Conservation (phyloP, 768 basidiomycete species). For the Chalciporus piperatus region DNA sequence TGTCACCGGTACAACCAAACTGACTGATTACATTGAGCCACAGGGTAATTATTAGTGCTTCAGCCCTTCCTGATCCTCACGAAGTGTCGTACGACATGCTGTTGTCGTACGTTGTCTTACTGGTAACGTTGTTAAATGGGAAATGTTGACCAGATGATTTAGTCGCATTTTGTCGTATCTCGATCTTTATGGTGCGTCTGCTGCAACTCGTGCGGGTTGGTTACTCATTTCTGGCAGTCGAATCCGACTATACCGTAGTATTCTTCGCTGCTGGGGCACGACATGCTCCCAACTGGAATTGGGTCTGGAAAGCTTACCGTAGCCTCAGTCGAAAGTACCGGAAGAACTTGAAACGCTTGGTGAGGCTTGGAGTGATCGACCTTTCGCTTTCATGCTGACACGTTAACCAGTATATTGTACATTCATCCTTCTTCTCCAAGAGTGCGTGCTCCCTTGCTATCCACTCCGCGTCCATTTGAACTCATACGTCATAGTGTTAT, state of each 20-base stretch:
- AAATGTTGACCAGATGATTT: slow-evolving; percentile 5
- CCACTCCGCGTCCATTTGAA: neutral
- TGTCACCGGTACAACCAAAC: neutral
- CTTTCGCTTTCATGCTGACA: slow-evolving; percentile 6
- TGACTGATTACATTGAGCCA: slow-evolving; percentile 8
- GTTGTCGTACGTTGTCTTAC: slow-evolving; percentile 52
- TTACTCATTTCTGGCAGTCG: slow-evolving; percentile 48
- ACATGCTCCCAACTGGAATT: slow-evolving; percentile 79
- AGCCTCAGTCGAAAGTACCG: slow-evolving; percentile 79
- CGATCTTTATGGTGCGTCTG: slow-evolving; percentile 66
- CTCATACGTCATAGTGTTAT: slow-evolving; percentile 59
- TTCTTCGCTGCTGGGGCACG: slow-evolving; percentile 81
- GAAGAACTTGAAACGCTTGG: slow-evolving; percentile 83
- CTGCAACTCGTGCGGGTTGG: neutral
- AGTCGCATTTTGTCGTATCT: slow-evolving; percentile 79
- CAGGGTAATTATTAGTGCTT: slow-evolving; percentile 83
- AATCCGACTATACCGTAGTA: slow-evolving; percentile 84
- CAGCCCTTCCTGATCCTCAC: slow-evolving; percentile 77
- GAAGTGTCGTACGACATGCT: slow-evolving; percentile 76
- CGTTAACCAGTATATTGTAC: slow-evolving; percentile 68
- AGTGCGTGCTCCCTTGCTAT: slow-evolving; percentile 43
- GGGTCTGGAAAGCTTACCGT: slow-evolving; percentile 90
- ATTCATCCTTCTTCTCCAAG: slow-evolving; percentile 85
- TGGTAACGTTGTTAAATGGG: slow-evolving; percentile 2
- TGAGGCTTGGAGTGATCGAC: slow-evolving; percentile 31